Evolutionary conservation across 140 eudicot genomes (phyloP).

Genomic region (Anethum foeniculum): DNA sequence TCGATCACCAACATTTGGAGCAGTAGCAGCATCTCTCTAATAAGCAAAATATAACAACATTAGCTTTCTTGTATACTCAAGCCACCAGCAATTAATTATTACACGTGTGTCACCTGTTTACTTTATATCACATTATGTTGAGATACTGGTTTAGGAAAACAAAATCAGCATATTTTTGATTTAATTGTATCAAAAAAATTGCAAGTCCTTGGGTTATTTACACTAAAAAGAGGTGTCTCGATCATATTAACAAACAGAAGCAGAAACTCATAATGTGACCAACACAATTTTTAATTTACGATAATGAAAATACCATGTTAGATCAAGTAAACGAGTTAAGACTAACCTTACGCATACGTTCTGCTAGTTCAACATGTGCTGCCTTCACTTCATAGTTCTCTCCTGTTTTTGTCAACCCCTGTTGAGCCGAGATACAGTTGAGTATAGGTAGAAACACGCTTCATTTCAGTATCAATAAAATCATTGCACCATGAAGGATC

Average conservation of each 20-base stretch:
- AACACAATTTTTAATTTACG: not conserved
- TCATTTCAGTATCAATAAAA: not conserved
- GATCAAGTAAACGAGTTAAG: not conserved
- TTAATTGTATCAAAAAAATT: not conserved
- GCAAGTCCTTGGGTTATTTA: not conserved
- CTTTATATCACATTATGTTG: not conserved
- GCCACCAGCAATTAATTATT: not conserved
- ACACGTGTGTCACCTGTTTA: not conserved
- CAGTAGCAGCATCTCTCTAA: conserved; percentile 99
- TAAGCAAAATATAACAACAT: conserved; percentile 8
- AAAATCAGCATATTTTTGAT: not conserved
- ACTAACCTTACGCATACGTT: conserved; percentile 93
- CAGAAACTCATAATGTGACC: conserved; percentile 1
- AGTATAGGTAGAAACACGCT: conserved; percentile 5
- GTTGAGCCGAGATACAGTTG: conserved; percentile 8
- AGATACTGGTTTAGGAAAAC: not conserved
- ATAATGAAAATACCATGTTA: not conserved
- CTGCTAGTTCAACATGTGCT: conserved; percentile 99
- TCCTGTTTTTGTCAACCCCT: conserved; percentile 97
- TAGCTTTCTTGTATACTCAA: not conserved
- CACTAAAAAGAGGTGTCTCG: not conserved
- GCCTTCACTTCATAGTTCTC: conserved; percentile 90
- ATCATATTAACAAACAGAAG: too few relatives aligned
- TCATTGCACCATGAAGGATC: not conserved
- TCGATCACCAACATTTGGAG: conserved; percentile 96